phyloP scores from a whole-genome alignment of 2,329 filamentous ascomycete species.

The Talaromyces atroroseus region DNA sequence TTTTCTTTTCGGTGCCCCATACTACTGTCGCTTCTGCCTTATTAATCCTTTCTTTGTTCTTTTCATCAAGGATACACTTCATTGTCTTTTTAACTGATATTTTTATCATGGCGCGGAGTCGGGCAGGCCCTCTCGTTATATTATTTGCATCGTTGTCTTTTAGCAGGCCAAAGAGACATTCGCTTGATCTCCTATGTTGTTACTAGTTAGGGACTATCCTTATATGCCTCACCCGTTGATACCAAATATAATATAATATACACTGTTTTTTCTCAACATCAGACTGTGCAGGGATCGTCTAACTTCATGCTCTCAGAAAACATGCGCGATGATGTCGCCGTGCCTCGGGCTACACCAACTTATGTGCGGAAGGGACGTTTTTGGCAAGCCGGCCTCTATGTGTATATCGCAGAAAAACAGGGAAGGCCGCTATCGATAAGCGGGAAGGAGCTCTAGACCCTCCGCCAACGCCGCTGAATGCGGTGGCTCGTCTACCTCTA shows the following conservation, averaged over 20 bases:
- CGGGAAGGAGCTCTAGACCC: not conserved
- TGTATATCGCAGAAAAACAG: not conserved
- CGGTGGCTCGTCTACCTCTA: not conserved
- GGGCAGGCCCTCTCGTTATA: conserved; percentile 14
- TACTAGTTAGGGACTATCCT: conserved; percentile 7
- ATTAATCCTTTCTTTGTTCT: not conserved
- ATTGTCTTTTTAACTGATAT: conserved; percentile 5
- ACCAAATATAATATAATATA: conserved; percentile 10
- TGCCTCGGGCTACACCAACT: not conserved
- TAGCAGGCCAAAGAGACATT: conserved; percentile 13
- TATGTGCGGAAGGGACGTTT: not conserved
- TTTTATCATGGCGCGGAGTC: conserved; percentile 13
- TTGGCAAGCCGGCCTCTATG: not conserved
- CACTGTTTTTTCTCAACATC: not conserved
- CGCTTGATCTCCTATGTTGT: conserved; percentile 13
- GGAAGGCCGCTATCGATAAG: not conserved
- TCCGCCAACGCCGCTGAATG: not conserved
- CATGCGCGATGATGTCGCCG: not conserved
- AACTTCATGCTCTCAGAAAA: not conserved
- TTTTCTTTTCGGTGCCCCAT: not conserved
- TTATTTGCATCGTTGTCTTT: conserved; percentile 14
- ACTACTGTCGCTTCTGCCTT: not conserved
- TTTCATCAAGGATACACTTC: conserved; percentile 9
- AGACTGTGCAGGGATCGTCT: no score
- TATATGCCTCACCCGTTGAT: conserved; percentile 5